A percentile compares a stretch with the other conserved stretches of the same genome.
Evolutionary conservation across 2,329 filamentous ascomycete genomes (phyloP).

Genomic region (Alternaria tenuissima): DNA sequence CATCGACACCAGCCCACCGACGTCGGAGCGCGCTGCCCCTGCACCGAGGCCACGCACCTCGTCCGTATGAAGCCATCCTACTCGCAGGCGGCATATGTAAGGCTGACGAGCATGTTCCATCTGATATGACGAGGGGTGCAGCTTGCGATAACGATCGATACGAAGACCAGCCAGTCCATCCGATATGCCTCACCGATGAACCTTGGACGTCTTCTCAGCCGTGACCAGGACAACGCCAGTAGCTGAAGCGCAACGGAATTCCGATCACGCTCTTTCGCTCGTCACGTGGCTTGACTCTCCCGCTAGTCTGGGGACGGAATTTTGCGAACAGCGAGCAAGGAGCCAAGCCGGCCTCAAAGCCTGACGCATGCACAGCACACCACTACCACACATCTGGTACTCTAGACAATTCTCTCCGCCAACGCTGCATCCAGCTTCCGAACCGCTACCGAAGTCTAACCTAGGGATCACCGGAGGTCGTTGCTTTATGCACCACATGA

Average conservation of each 20-base stretch:
- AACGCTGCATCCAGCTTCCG: constrained; percentile 1
- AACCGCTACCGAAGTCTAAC: constrained; percentile 13
- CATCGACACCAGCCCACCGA: constrained; percentile 17
- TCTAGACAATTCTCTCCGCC: background rate
- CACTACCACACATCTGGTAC: background rate
- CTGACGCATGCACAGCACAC: background rate
- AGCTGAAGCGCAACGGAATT: background rate
- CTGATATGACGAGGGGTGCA: constrained; percentile 12
- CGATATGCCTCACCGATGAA: background rate
- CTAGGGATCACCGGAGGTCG: constrained; percentile 13
- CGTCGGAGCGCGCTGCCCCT: constrained; percentile 30
- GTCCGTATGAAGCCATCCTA: constrained; percentile 21
- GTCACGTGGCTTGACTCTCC: constrained; percentile 5
- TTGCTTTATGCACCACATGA: constrained; percentile 29
- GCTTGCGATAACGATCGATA: constrained; percentile 5
- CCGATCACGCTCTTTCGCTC: background rate
- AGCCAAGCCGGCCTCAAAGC: background rate
- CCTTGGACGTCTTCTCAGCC: background rate
- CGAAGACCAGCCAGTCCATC: background rate
- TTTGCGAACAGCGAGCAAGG: background rate
- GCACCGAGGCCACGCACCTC: constrained; percentile 28
- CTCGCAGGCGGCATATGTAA: constrained; percentile 15
- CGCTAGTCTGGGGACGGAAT: background rate
- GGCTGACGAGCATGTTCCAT: constrained; percentile 25
- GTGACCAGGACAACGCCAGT: background rate